These are phyloP conservation scores for Fraxinus baroniana DNA, from an alignment of 305 asterid species.

Conservation along the genomic window DNA sequence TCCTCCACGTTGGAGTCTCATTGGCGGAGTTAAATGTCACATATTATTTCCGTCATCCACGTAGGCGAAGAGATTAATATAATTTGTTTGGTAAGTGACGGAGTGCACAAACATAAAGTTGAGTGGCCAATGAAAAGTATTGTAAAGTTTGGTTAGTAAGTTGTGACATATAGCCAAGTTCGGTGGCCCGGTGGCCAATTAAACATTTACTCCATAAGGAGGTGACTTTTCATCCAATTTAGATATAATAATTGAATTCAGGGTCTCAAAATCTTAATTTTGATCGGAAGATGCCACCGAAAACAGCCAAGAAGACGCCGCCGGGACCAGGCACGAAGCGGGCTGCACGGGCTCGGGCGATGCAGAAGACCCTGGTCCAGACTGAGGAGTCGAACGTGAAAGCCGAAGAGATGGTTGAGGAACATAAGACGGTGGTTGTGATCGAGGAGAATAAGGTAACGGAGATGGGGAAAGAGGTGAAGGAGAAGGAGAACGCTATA, in stretches of 20 bases:
- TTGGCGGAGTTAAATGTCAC: too few species aligned
- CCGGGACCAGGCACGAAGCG: conserved; percentile 74
- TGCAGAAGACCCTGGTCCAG: conserved; percentile 29
- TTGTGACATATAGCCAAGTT: too few species aligned
- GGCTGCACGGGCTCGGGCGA: conserved; percentile 39
- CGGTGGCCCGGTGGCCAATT: too few species aligned
- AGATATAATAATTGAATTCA: background rate
- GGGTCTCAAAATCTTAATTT: background rate
- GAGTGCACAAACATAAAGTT: too few species aligned
- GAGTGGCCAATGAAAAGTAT: too few species aligned
- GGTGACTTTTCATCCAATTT: background rate
- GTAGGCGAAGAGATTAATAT: too few species aligned
- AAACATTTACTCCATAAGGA: too few species aligned
- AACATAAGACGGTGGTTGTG: conserved; percentile 15
- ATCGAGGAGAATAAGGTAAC: conserved; percentile 24
- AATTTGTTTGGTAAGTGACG: too few species aligned
- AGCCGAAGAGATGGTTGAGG: conserved; percentile 37
- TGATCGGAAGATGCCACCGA: conserved; percentile 62
- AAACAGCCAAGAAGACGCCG: conserved; percentile 55
- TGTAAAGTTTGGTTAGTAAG: too few species aligned
- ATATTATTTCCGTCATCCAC: too few species aligned
- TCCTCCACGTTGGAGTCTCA: too few species aligned
- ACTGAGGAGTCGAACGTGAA: conserved; percentile 35
- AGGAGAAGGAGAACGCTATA: background rate
- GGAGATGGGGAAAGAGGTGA: conserved; percentile 22